Evolutionary conservation across 768 basidiomycete genomes (phyloP).

Genomic region (Pleurotus citrinopileatus): DNA sequence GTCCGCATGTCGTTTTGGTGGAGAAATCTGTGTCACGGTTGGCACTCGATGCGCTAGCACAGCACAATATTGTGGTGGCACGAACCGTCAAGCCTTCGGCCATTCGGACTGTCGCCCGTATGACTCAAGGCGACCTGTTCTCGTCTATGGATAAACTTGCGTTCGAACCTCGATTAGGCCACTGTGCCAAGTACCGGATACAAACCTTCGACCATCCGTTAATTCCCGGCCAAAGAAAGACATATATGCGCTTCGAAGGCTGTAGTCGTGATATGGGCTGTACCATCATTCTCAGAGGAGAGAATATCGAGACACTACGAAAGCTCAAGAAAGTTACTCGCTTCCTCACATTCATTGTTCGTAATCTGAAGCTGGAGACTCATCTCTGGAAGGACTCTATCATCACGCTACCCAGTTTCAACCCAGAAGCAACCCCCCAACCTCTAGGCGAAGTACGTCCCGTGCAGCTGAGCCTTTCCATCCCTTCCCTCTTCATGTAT

Average conservation of each 20-base stretch:
- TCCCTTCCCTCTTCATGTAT: constrained; percentile 21
- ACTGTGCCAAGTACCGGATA: constrained; percentile 80
- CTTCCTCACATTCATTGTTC: constrained; percentile 89
- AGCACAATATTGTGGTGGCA: constrained; percentile 87
- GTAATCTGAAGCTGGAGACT: constrained; percentile 91
- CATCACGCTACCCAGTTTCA: constrained; percentile 68
- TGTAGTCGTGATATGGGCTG: constrained; percentile 92
- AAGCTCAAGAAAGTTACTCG: constrained; percentile 91
- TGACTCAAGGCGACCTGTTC: constrained; percentile 93
- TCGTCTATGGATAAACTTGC: constrained; percentile 95
- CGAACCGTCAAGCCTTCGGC: constrained; percentile 86
- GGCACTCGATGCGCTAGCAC: constrained; percentile 82
- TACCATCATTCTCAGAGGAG: constrained; percentile 90
- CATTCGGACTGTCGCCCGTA: constrained; percentile 83
- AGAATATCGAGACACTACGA: constrained; percentile 72
- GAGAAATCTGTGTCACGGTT: constrained; percentile 90
- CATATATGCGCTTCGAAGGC: constrained; percentile 98
- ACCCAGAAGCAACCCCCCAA: constrained; percentile 61
- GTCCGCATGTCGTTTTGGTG: constrained; percentile 90
- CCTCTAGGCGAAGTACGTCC: constrained; percentile 12
- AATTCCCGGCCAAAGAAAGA: constrained; percentile 93
- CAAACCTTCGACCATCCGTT: constrained; percentile 94
- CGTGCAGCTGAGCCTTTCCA: constrained; percentile 11
- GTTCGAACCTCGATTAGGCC: constrained; percentile 83
- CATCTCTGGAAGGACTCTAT: constrained; percentile 91